Conservation (phyloP, 306 rosid species). For the Citrullus amarus region DNA sequence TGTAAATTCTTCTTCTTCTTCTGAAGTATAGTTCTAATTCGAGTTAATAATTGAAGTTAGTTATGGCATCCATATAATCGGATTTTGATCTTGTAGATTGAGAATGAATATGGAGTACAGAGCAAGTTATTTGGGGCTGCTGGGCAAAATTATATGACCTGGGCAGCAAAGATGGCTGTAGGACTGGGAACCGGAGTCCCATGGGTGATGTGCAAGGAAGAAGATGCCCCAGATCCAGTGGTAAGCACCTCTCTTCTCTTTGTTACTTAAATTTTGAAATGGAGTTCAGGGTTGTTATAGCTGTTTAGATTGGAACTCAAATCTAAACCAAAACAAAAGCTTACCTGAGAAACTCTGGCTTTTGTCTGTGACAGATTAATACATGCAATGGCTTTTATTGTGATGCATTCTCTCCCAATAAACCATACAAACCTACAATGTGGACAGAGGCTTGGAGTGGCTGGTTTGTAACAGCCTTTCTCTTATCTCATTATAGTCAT, state of each 20-base stretch:
- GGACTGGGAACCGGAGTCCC: slow-evolving; percentile 92
- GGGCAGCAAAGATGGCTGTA: slow-evolving; percentile 99
- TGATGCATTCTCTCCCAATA: slow-evolving; percentile 80
- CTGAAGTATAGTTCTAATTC: background rate
- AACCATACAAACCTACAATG: slow-evolving; percentile 78
- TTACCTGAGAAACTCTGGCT: slow-evolving; percentile 15
- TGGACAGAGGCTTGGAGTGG: slow-evolving; percentile 99
- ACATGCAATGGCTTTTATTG: slow-evolving; percentile 97
- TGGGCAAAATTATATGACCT: slow-evolving; percentile 69
- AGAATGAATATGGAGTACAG: slow-evolving; percentile 87
- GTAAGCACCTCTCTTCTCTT: slow-evolving; percentile 29
- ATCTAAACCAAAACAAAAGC: background rate
- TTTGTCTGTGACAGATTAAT: slow-evolving; percentile 57
- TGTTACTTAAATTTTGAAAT: background rate
- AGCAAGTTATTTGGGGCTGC: slow-evolving; percentile 73
- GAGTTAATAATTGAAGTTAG: background rate
- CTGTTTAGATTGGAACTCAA: too few relatives aligned
- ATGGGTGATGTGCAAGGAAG: slow-evolving; percentile 99
- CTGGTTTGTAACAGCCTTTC: slow-evolving; percentile 45
- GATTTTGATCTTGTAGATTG: slow-evolving; percentile 47
- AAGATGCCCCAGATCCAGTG: slow-evolving; percentile 99
- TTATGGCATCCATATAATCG: background rate
- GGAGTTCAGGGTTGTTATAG: background rate
- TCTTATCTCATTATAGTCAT: background rate
- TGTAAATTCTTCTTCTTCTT: background rate